A percentile compares a stretch with the other conserved stretches of the same genome.
These are phyloP conservation scores for Gillenia trifoliata DNA, from an alignment of 306 rosid species.

Conservation along the genomic window DNA sequence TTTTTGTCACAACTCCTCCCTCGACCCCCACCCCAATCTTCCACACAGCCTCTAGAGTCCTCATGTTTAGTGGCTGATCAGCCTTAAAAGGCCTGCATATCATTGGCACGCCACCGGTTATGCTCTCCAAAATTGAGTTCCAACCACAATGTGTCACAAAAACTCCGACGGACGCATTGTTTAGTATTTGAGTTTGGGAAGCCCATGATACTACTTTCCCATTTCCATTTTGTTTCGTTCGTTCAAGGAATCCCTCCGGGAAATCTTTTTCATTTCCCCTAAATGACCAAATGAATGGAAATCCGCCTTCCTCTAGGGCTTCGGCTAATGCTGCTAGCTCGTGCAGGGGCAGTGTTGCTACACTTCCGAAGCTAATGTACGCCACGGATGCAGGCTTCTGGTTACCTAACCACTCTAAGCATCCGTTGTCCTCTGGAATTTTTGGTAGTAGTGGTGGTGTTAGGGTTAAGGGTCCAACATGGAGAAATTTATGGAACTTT, in stretches of 20 bases:
- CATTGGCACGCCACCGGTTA: constrained; percentile 57
- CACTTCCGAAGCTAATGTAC: constrained; percentile 52
- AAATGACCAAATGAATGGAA: constrained; percentile 63
- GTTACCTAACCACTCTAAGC: constrained; percentile 51
- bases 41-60: constrained; percentile 39
- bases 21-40: constrained; percentile 38
- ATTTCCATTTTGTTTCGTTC: constrained; percentile 2
- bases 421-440: constrained; percentile 25
- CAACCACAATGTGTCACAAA: constrained; percentile 63
- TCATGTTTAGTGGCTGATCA: constrained; percentile 43
- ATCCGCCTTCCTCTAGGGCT: constrained; percentile 37
- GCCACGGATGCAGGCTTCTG: constrained; percentile 35
- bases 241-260: constrained; percentile 28
- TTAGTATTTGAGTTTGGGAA: constrained; percentile 44
- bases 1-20: constrained; percentile 29
- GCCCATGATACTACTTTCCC: constrained; percentile 72
- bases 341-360: constrained; percentile 32
- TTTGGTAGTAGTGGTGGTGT: constrained; percentile 15
- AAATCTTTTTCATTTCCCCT: constrained; percentile 33
- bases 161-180: constrained; percentile 39
- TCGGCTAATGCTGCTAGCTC: constrained; percentile 45
- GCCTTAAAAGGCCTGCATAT: constrained; percentile 56
- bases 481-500: constrained; percentile 25
- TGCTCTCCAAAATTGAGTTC: constrained; percentile 57
- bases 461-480: constrained; percentile 55